A percentile compares a stretch with the other conserved stretches of the same genome.
Conservation (phyloP, 192 early-diverging fungal genomes). For the Podila epicladia region DNA sequence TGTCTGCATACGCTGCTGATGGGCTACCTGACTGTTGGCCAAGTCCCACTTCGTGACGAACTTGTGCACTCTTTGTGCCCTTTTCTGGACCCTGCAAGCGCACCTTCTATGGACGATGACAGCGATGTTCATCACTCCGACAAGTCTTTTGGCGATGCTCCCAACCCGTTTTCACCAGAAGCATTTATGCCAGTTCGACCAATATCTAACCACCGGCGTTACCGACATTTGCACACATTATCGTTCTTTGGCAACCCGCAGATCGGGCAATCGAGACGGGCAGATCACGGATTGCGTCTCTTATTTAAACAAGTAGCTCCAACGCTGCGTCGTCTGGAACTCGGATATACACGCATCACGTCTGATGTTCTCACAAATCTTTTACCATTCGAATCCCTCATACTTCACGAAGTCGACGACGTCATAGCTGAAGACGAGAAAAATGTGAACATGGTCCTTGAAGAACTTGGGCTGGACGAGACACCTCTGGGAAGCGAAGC, state of each 20-base stretch:
- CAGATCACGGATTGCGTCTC: slow-evolving; percentile 1
- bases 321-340: slow-evolving; percentile 23
- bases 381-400: neutral
- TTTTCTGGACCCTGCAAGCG: neutral
- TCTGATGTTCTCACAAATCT: slow-evolving; percentile 13
- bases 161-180: neutral
- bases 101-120: neutral
- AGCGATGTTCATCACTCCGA: neutral
- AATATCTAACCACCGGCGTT: slow-evolving; percentile 2
- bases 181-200: too few relatives aligned
- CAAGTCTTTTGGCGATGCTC: neutral
- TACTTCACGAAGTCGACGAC: neutral
- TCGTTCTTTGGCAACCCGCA: slow-evolving; percentile 34
- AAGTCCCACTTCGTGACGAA: slow-evolving; percentile 15
- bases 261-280: slow-evolving; percentile 7
- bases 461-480: slow-evolving; percentile 38
- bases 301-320: slow-evolving; percentile 7
- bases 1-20: slow-evolving; percentile 34
- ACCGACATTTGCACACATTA: slow-evolving; percentile 16
- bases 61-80: slow-evolving; percentile 9
- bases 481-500: slow-evolving; percentile 23
- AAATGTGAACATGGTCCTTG: slow-evolving; percentile 10
- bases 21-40: slow-evolving; percentile 26
- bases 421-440: neutral
- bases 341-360: slow-evolving; percentile 24